These are phyloP conservation scores for Zymoseptoria pseudotritici DNA, from an alignment of 2,329 filamentous ascomycete genomes.

Conservation along the genomic window DNA sequence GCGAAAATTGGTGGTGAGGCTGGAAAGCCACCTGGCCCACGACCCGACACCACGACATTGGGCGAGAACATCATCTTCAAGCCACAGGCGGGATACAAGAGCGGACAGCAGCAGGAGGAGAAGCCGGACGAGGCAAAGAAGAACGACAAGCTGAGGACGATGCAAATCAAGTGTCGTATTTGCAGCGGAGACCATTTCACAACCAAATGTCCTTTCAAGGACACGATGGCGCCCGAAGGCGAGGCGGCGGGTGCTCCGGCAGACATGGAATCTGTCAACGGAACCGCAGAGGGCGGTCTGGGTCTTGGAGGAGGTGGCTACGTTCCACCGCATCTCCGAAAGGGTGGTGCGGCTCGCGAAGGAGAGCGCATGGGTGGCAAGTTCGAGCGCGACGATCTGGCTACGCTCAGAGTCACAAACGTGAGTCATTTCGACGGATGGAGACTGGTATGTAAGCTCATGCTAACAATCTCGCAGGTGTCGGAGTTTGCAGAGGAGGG, in stretches of 20 bases:
- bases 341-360: constrained; percentile 54
- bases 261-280: constrained; percentile 42
- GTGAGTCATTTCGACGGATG: constrained; percentile 48
- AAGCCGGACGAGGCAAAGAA: constrained; percentile 62
- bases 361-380: constrained; percentile 88
- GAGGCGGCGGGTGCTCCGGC: constrained; percentile 38
- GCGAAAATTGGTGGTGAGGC: constrained; percentile 85
- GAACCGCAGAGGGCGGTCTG: constrained; percentile 42
- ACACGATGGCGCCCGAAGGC: constrained; percentile 86
- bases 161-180: constrained; percentile 99
- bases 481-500: constrained; percentile 95
- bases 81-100: constrained; percentile 88
- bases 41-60: constrained; percentile 81
- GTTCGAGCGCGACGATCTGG: constrained; percentile 93
- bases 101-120: constrained; percentile 71
- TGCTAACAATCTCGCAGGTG: constrained; percentile 51
- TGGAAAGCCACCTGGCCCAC: constrained; percentile 75
- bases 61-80: constrained; percentile 98
- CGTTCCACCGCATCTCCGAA: constrained; percentile 86
- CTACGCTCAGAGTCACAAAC: constrained; percentile 95
- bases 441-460: neutral
- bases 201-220: constrained; percentile 97
- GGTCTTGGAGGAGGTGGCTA: constrained; percentile 72
- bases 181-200: constrained; percentile 99
- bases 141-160: constrained; percentile 76